Conservation (phyloP, 169 alveolate genomes). For the Eimeria brunetti region DNA sequence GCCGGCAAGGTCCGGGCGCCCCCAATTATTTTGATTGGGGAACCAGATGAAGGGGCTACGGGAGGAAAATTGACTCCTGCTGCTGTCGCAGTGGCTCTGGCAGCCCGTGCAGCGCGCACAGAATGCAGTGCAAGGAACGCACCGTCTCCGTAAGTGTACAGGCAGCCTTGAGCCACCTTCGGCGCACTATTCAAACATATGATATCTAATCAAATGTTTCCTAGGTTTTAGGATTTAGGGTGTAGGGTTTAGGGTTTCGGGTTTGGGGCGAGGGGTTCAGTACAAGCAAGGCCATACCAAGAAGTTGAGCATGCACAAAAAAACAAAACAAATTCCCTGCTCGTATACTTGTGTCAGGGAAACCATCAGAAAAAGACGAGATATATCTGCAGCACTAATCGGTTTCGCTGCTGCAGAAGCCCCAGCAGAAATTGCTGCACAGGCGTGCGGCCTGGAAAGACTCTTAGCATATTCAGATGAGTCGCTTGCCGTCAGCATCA, state of each 20-base stretch:
- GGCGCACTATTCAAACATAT: neutral
- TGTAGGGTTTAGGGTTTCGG: neutral
- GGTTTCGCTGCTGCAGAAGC: constrained; percentile 50
- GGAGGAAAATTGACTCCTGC: constrained; percentile 19
- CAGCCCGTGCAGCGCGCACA: constrained; percentile 1
- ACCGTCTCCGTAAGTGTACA: neutral
- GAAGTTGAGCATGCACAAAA: neutral
- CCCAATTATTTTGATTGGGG: neutral
- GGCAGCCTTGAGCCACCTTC: neutral
- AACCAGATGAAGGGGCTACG: constrained; percentile 9
- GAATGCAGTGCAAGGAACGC: neutral
- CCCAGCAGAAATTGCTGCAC: constrained; percentile 32
- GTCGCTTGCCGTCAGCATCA: neutral
- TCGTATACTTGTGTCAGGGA: neutral
- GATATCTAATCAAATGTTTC: no score
- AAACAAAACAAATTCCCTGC: neutral
- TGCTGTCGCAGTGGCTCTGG: constrained; percentile 40
- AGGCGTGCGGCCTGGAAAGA: constrained; percentile 32
- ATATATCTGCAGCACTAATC: constrained; percentile 10
- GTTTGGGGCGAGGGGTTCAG: neutral
- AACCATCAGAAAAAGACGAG: neutral
- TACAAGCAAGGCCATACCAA: neutral
- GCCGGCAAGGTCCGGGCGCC: constrained; percentile 35
- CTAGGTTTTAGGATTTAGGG: neutral
- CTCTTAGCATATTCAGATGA: constrained; percentile 30